Base-by-base conservation (phyloP, 2,329 filamentous ascomycete species). In the Paraphoma chrysanthemicola region DNA sequence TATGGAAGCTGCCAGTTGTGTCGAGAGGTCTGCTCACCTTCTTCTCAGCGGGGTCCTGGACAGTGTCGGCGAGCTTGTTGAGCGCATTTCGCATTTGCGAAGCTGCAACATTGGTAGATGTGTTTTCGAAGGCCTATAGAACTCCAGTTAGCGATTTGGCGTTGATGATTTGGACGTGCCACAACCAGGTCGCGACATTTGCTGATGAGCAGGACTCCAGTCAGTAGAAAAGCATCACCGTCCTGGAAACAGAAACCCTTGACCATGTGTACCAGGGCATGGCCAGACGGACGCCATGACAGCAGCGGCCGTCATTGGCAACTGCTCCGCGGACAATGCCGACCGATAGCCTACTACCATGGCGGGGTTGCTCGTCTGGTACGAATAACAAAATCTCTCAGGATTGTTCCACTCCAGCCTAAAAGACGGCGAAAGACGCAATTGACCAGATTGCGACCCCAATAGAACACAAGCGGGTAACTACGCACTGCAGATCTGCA, bases 41-140 rank as follows among this genome's bases (percentile, higher is more conserved):
- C 83, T 87, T 88, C 77, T 87, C 84, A 31, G 77, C 83, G 54
- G 90, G 85, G 77, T 98, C 93, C 73, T 88, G 86, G 77, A 97
- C 93, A 9, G 90, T 91, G 82, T 99, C 95, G 70, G 91, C 86
- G 63, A 99, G 90, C 79, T 90, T 89, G 78, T 97, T 98, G 78
- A 99, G 86, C 60, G 92, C 86, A 86, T 99, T 99, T 81, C 95
- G 92, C 95, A 99, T 99, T 84, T 99, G 95, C 59, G 93, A 96
- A 54, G 95, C 95, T 61, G 95, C 95, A 66, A 99, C 94, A 72
- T 92, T 97, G 75, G 95, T 99, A 54, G 94, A 97, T 69, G 95
- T 96, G 87, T 98, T 98, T 82, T 99, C 95, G 79, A 99, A 99
- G 62, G 95, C 95, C 95, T 98, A 79, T 48, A 77, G 29, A 53